Percentiles rank a stretch among this genome's conserved stretches.
These are phyloP conservation scores for Boletus rubropictus DNA, from an alignment of 768 basidiomycete genomes.

Conservation along the genomic window DNA sequence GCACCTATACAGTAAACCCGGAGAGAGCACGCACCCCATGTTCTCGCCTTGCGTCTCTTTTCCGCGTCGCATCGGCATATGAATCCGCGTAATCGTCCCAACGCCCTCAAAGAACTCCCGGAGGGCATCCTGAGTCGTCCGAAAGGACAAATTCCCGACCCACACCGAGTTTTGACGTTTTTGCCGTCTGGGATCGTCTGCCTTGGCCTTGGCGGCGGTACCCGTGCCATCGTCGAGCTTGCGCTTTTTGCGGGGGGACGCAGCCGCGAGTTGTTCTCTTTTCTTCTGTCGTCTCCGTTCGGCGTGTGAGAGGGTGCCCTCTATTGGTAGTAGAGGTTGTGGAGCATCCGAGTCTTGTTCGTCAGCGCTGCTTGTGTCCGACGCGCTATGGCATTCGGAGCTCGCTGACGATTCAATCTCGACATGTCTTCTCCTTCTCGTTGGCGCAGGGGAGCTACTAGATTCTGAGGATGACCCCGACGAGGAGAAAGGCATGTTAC, in stretches of 20 bases:
- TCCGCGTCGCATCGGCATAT: slow-evolving; percentile 79
- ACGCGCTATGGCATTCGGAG: slow-evolving; percentile 26
- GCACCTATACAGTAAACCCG: too few species aligned
- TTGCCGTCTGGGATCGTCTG: slow-evolving; percentile 18
- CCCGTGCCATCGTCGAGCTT: slow-evolving; percentile 33
- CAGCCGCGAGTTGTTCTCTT: slow-evolving; percentile 19
- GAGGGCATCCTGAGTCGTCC: slow-evolving; percentile 74
- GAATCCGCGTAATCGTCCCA: slow-evolving; percentile 71
- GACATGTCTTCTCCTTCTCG: slow-evolving; percentile 21
- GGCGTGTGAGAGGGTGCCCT: slow-evolving; percentile 60
- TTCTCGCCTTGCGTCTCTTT: slow-evolving; percentile 57
- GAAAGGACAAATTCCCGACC: slow-evolving; percentile 93
- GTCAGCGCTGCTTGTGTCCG: slow-evolving; percentile 6
- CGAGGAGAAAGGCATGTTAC: slow-evolving; percentile 15
- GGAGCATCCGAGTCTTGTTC: slow-evolving; percentile 7
- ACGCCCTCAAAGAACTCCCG: slow-evolving; percentile 62
- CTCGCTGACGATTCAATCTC: slow-evolving; percentile 16
- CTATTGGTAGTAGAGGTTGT: slow-evolving; percentile 1
- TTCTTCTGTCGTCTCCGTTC: slow-evolving; percentile 62
- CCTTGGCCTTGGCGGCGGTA: neutral
- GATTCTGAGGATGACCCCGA: slow-evolving; percentile 32
- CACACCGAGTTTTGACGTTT: slow-evolving; percentile 85
- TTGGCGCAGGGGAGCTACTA: slow-evolving; percentile 25
- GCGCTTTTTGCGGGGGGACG: slow-evolving; percentile 38
- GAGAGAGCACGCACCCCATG: slow-evolving; percentile 56